phyloP scores from a whole-genome alignment of 2,329 filamentous ascomycete genomes.

The Aspergillus floridensis region DNA sequence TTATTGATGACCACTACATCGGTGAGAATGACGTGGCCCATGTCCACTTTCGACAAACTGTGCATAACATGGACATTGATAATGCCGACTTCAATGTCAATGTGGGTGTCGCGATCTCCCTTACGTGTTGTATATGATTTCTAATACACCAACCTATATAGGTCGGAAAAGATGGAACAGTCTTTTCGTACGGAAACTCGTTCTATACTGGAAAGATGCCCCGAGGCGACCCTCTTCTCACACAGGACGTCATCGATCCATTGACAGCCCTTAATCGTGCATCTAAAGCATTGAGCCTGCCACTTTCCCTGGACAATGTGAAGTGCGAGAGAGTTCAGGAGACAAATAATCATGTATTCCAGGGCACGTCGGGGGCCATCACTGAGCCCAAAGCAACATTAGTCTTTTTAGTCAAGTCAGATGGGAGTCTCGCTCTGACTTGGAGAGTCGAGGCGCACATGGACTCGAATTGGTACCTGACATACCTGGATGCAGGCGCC shows the following conservation, averaged over 20 bases:
- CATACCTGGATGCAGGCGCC: slow-evolving; percentile 14
- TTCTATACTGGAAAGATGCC: slow-evolving; percentile 12
- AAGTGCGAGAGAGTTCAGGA: slow-evolving; percentile 2
- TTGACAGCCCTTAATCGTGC: slow-evolving; percentile 8
- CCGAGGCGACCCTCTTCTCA: neutral
- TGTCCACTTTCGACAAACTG: slow-evolving; percentile 13
- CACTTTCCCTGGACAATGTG: neutral
- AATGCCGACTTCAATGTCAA: slow-evolving; percentile 19
- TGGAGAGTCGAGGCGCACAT: slow-evolving; percentile 16
- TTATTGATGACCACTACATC: slow-evolving; percentile 15
- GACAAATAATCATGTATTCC: slow-evolving; percentile 7
- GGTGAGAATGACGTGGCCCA: slow-evolving; percentile 15
- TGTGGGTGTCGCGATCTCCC: neutral
- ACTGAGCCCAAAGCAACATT: slow-evolving; percentile 14
- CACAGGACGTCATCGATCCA: slow-evolving; percentile 8
- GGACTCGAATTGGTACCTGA: slow-evolving; percentile 13
- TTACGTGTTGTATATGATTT: too few species aligned
- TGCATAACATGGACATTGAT: slow-evolving; percentile 14
- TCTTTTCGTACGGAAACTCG: slow-evolving; percentile 17
- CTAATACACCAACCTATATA: neutral
- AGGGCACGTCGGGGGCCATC: slow-evolving; percentile 8
- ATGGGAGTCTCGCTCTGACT: slow-evolving; percentile 9
- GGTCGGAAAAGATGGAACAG: slow-evolving; percentile 16
- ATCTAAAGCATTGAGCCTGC: slow-evolving; percentile 1
- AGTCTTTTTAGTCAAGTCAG: slow-evolving; percentile 9